Conservation (phyloP, 495 filamentous ascomycete genomes). For the Daldinia caldariorum region DNA sequence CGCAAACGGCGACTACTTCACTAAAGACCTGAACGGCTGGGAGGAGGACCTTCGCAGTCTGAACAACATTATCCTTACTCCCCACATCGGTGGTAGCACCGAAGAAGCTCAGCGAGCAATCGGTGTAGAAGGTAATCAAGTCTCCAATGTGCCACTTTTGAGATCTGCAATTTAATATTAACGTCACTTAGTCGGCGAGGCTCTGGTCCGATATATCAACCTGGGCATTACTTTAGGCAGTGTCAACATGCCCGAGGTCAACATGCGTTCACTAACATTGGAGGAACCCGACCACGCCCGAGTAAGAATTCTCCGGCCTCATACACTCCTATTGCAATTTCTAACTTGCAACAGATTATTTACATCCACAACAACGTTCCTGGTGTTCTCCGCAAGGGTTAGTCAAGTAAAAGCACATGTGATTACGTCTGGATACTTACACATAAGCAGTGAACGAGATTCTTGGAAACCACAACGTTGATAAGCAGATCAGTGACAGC, state of each 20-base stretch:
- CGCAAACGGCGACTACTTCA: slow-evolving; percentile 96
- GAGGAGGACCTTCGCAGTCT: slow-evolving; percentile 84
- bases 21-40: slow-evolving; percentile 83
- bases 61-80: slow-evolving; percentile 93
- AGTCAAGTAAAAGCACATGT: slow-evolving; percentile 30
- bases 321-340: slow-evolving; percentile 11
- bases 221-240: slow-evolving; percentile 87
- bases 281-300: slow-evolving; percentile 89
- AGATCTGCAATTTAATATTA: slow-evolving; percentile 13
- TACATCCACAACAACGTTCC: slow-evolving; percentile 97
- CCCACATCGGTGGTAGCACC: slow-evolving; percentile 96
- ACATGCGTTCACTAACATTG: slow-evolving; percentile 83
- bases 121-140: slow-evolving; percentile 73
- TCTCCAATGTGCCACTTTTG: background rate
- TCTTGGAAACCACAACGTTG: slow-evolving; percentile 93
- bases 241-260: slow-evolving; percentile 96
- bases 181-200: slow-evolving; percentile 69
- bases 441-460: slow-evolving; percentile 80
- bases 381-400: slow-evolving; percentile 86
- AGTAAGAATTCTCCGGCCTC: slow-evolving; percentile 54
- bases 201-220: slow-evolving; percentile 91
- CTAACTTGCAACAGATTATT: slow-evolving; percentile 66
- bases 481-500: slow-evolving; percentile 97
- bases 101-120: slow-evolving; percentile 98
- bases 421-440: slow-evolving; percentile 22